Percentiles rank a stretch among this genome's conserved stretches.
phyloP scores from a whole-genome alignment of 164 flowering plant genomes.

The Vitis rotundifolia region DNA sequence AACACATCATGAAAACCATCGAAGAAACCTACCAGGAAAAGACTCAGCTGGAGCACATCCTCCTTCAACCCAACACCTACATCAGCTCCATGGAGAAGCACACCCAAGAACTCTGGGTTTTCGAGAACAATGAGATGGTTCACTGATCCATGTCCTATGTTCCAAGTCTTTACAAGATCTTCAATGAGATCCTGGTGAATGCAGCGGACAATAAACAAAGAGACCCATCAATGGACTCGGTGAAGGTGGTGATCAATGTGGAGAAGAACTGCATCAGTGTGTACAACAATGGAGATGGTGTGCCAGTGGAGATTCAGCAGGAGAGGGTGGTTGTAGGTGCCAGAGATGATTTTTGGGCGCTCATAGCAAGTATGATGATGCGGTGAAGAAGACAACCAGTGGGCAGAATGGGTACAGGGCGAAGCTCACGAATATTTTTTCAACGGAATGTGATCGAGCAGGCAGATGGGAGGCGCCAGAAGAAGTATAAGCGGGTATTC shows the following conservation, averaged over 20 bases:
- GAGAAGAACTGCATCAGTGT: constrained; percentile 71
- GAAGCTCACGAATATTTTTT: constrained; percentile 89
- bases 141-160: constrained; percentile 62
- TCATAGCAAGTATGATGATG: constrained; percentile 86
- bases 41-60: constrained; percentile 95
- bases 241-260: constrained; percentile 73
- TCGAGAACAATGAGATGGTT: constrained; percentile 58
- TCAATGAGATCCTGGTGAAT: constrained; percentile 91
- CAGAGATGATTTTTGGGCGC: constrained; percentile 96
- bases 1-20: constrained; percentile 46
- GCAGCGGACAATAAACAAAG: constrained; percentile 99
- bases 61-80: constrained; percentile 96
- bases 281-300: constrained; percentile 85
- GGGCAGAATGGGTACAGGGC: constrained; percentile 98
- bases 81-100: constrained; percentile 92
- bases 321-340: constrained; percentile 93
- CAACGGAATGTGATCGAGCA: constrained; percentile 88
- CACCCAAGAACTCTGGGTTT: constrained; percentile 81
- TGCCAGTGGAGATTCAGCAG: constrained; percentile 93
- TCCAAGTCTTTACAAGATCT: constrained; percentile 97
- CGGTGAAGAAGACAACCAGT: constrained; percentile 88
- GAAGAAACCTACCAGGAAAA: constrained; percentile 98
- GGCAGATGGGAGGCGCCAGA: constrained; percentile 84
- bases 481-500: constrained; percentile 93
- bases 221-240: constrained; percentile 76